Conservation (phyloP, 2,329 filamentous ascomycete genomes). For the Blastomyces percursus region DNA sequence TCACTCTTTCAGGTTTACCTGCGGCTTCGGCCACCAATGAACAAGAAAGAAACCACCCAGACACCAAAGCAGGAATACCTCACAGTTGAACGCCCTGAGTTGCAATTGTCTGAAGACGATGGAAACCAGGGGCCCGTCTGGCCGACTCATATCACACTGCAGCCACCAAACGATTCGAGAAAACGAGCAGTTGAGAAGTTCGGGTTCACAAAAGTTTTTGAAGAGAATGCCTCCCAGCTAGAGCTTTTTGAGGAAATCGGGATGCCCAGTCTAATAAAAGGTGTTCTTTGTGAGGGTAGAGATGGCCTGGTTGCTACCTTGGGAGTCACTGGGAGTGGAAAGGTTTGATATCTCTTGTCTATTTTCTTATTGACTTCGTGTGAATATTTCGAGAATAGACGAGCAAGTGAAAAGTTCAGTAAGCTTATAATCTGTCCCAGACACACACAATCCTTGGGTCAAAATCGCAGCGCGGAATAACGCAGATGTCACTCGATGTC, state of each 20-base stretch:
- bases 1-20: constrained; percentile 85
- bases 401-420: background rate
- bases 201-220: constrained; percentile 85
- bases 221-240: constrained; percentile 71
- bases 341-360: constrained; percentile 46
- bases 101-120: constrained; percentile 20
- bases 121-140: constrained; percentile 26
- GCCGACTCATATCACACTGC: constrained; percentile 62
- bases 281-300: constrained; percentile 70
- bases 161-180: constrained; percentile 69
- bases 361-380: background rate
- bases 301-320: constrained; percentile 86
- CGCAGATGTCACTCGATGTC: constrained; percentile 81
- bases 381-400: background rate
- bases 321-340: constrained; percentile 90
- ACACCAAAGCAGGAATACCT: constrained; percentile 40
- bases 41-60: constrained; percentile 18
- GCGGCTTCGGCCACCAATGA: constrained; percentile 60
- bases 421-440: constrained; percentile 37
- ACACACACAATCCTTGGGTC: constrained; percentile 93
- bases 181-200: constrained; percentile 88
- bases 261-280: constrained; percentile 64
- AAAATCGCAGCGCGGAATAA: constrained; percentile 72
- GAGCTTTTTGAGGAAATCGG: constrained; percentile 77
- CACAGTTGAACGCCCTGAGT: constrained; percentile 53